Evolutionary conservation across 106 monocot genomes (phyloP).

Genomic region (Apostasia ramifera): DNA sequence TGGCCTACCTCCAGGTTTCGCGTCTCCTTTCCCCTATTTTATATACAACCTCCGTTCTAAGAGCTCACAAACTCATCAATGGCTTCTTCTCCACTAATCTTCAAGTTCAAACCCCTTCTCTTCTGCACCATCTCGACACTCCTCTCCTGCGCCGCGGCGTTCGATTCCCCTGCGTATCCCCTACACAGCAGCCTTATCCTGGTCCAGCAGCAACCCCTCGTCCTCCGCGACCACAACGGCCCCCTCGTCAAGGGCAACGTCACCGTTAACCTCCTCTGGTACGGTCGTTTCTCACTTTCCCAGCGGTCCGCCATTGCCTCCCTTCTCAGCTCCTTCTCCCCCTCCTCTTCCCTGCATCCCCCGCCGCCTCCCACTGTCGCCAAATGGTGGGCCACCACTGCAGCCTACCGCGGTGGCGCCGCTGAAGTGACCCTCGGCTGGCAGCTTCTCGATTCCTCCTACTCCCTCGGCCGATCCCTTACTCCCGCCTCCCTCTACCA

Average conservation of each 20-base stretch:
- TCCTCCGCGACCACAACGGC: constrained; percentile 60
- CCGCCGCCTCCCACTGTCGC: constrained; percentile 34
- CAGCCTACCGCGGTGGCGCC: constrained; percentile 7
- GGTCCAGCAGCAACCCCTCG: constrained; percentile 26
- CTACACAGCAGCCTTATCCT: constrained; percentile 7
- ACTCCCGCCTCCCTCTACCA: constrained; percentile 7
- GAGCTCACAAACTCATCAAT: neutral
- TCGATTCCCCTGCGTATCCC: neutral
- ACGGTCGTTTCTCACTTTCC: constrained; percentile 60
- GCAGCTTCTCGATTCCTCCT: constrained; percentile 23
- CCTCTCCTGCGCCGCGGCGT: neutral
- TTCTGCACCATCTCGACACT: neutral
- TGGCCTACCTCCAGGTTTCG: too few relatives aligned
- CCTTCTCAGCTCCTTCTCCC: constrained; percentile 56
- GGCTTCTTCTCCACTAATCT: too few relatives aligned
- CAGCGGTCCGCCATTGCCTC: constrained; percentile 56
- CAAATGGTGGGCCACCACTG: constrained; percentile 52
- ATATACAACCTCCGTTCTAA: too few relatives aligned
- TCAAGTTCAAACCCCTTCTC: neutral
- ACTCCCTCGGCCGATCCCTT: constrained; percentile 43
- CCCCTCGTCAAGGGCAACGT: constrained; percentile 44
- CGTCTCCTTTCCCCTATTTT: too few relatives aligned
- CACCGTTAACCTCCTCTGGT: constrained; percentile 60
- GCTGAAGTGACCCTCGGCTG: constrained; percentile 21
- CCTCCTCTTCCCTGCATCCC: neutral